These are phyloP conservation scores for Secale cereale DNA, from an alignment of 176 grass and related monocot genomes.

Conservation along the genomic window DNA sequence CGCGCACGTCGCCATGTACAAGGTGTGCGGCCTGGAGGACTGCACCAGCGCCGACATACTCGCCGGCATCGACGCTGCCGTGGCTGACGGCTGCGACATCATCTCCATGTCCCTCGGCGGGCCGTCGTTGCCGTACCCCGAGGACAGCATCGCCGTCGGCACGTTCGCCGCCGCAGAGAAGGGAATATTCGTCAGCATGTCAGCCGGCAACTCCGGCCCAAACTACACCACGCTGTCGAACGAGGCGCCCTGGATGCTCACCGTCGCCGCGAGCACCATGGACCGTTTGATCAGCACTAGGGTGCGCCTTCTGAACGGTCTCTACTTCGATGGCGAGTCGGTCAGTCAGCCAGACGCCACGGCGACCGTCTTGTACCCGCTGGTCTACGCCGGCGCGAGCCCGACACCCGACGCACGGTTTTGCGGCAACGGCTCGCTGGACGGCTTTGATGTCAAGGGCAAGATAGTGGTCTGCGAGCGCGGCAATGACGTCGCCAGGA, in stretches of 20 bases:
- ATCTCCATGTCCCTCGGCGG: conserved; percentile 34
- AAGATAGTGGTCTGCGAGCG: conserved; percentile 55
- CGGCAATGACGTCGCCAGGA: background rate
- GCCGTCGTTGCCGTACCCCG: background rate
- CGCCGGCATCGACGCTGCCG: conserved; percentile 36
- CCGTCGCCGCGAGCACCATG: conserved; percentile 59
- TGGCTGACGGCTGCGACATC: conserved; percentile 45
- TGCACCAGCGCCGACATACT: conserved; percentile 29
- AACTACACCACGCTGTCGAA: background rate
- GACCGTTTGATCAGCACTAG: conserved; percentile 38
- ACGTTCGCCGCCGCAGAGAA: conserved; percentile 46
- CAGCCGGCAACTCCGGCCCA: conserved; percentile 41
- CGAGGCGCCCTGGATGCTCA: conserved; percentile 68
- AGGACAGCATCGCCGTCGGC: conserved; percentile 29
- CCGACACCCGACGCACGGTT: background rate
- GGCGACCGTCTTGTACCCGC: background rate
- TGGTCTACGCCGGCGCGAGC: conserved; percentile 32
- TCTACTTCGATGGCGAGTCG: conserved; percentile 45
- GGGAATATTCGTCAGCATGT: conserved; percentile 45
- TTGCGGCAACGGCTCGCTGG: conserved; percentile 27
- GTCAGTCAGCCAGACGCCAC: conserved; percentile 10
- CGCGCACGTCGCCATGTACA: conserved; percentile 53
- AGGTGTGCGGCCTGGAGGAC: conserved; percentile 12
- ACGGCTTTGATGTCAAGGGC: conserved; percentile 35
- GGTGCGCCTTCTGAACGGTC: conserved; percentile 39